These are phyloP conservation scores for Tolypocladium album DNA, from an alignment of 2,329 filamentous ascomycete genomes.

Conservation along the genomic window DNA sequence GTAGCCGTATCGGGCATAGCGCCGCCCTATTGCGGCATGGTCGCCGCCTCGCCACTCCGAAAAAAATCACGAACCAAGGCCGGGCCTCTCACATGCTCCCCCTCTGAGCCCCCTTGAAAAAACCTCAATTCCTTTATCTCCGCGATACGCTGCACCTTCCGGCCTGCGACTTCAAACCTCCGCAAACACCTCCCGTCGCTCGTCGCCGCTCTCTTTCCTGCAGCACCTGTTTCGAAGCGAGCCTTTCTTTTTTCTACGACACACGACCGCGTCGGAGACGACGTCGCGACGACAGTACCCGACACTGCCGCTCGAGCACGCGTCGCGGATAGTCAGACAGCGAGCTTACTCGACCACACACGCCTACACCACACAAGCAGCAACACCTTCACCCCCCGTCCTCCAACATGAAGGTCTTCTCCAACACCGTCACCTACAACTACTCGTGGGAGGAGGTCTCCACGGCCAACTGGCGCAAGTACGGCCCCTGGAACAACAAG, in stretches of 20 bases:
- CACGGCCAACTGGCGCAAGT: slow-evolving; percentile 96
- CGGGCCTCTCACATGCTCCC: not conserved
- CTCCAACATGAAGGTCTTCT: slow-evolving; percentile 82
- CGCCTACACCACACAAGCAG: not conserved
- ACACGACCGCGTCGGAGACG: not conserved
- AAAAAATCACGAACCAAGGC: not conserved
- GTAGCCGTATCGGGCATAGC: not conserved
- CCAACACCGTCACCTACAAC: slow-evolving; percentile 79
- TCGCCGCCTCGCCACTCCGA: slow-evolving; percentile 1
- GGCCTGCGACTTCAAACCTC: not conserved
- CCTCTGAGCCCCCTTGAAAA: not conserved
- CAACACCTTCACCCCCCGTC: not conserved
- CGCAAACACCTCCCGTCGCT: not conserved
- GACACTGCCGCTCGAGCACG: not conserved
- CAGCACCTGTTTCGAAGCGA: not conserved
- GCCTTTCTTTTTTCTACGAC: not conserved
- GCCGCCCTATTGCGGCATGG: slow-evolving; percentile 2
- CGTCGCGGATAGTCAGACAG: not conserved
- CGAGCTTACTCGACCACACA: not conserved
- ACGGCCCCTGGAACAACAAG: slow-evolving; percentile 98
- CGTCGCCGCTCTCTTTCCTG: not conserved
- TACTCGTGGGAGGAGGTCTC: slow-evolving; percentile 99
- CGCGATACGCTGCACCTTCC: not conserved
- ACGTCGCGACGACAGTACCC: not conserved
- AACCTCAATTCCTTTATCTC: not conserved